A percentile compares a stretch with the other conserved stretches of the same genome.
Conservation (phyloP, 2,329 filamentous ascomycete species). For the Aspergillus novofumigatus region DNA sequence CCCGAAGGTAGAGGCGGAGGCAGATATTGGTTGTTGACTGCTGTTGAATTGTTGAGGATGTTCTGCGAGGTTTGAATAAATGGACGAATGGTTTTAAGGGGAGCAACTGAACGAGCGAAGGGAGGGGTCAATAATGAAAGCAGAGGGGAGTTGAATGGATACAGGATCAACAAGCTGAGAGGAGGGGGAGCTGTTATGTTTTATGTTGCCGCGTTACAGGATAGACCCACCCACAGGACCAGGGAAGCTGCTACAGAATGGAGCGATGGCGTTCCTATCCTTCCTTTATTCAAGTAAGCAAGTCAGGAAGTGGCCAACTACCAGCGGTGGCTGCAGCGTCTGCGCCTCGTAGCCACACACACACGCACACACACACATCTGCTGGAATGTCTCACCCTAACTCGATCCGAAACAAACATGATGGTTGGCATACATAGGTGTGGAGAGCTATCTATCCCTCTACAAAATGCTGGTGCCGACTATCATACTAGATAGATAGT, state of each 20-base stretch:
- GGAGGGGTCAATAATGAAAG: background rate
- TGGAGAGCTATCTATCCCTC: background rate
- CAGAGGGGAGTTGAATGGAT: background rate
- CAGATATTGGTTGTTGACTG: constrained; percentile 3
- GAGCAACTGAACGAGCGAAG: background rate
- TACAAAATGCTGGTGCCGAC: background rate
- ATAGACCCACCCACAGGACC: constrained; percentile 22
- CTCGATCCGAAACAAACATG: constrained; percentile 10
- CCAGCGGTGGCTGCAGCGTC: constrained; percentile 5
- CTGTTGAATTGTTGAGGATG: constrained; percentile 8
- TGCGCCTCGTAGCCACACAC: constrained; percentile 12
- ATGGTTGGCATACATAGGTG: background rate
- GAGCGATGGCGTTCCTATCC: constrained; percentile 8
- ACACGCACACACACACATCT: constrained; percentile 8
- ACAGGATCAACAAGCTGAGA: constrained; percentile 15
- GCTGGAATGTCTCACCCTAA: constrained; percentile 22
- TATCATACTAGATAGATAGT: background rate
- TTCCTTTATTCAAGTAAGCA: background rate
- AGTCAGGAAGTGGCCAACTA: constrained; percentile 20
- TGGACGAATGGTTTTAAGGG: constrained; percentile 1
- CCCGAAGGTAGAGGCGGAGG: constrained; percentile 8
- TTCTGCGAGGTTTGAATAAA: background rate
- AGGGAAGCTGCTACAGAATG: constrained; percentile 24
- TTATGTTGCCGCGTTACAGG: constrained; percentile 25
- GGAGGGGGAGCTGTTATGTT: constrained; percentile 23